Evolutionary conservation across 148 eudicot species (phyloP), one percentile per base, ranked within the genome.

Genomic region (Chenopodium album): DNA sequence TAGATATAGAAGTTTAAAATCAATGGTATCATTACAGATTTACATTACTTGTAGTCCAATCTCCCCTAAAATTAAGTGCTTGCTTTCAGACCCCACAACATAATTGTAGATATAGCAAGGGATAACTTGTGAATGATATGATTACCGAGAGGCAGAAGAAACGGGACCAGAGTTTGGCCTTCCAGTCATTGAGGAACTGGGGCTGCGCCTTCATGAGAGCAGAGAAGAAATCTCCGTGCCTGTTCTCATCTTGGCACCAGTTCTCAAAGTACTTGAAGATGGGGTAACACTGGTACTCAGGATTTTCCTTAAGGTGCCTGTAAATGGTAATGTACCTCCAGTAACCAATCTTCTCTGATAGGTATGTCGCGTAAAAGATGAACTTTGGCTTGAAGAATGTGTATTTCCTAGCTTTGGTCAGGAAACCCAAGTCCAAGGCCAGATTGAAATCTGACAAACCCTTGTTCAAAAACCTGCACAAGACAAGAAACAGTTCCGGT

Each of bases 231-330:
- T 96, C 99, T 28, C 99, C 98, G 62, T 96, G 99, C 11, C 99
- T 89, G 83, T 96, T 94, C 89, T 94, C 99, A 84, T 96, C 99
- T 79, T 96, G 99, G 89, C 99, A 96, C 99, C 99, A 96, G 92
- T 96, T 96, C 92, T 96, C 99, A 69, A 96, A 96, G 88, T 94
- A 96, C 82, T 96, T 94, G 88, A 96, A 94, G 77, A 94, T 94
- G 4, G 99, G 99, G 82, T 96, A 96, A 62, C 90, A 89, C 76
- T 94, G 98, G 87, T 87, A 94, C 88, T 96, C 94, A 0, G 98
- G 99, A 83, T 94, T 96, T 8, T 85, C 86, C 92, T 94, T 96
- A 46, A 96, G 98, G 82, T 96, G 99, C 84, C 99, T 87, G 91
- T 90, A 94, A 50, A 96, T 96, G 85, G 98, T 92, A 76, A 96